phyloP scores from a whole-genome alignment of 2,329 filamentous ascomycete species.

The Monilinia laxa region DNA sequence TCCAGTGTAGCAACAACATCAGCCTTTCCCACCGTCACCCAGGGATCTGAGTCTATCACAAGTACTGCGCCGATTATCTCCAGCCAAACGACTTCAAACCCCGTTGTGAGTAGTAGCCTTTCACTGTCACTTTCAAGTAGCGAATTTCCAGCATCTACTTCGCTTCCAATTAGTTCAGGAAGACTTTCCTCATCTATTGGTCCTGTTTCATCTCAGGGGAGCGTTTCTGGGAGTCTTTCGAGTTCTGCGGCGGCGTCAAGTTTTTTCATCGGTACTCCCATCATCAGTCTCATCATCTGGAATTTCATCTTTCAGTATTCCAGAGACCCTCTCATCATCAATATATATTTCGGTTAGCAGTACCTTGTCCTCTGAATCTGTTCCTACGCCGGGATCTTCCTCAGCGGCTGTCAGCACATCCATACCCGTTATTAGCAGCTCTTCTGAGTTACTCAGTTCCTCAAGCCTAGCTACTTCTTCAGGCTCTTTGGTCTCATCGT shows the following conservation, averaged over 20 bases:
- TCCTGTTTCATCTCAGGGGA: too few species aligned
- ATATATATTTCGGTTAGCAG: constrained; percentile 6
- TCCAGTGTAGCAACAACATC: constrained; percentile 1
- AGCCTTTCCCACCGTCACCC: neutral
- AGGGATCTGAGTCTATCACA: neutral
- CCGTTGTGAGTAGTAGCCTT: too few species aligned
- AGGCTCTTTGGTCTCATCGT: too few species aligned
- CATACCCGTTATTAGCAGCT: too few species aligned
- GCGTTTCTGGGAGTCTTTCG: too few species aligned
- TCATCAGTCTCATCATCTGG: neutral
- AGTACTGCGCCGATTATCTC: neutral
- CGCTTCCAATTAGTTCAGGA: neutral
- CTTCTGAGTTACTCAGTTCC: neutral
- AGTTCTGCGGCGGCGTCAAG: neutral
- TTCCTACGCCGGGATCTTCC: neutral
- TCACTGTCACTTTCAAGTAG: too few species aligned
- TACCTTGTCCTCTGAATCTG: constrained; percentile 1
- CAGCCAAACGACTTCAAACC: neutral
- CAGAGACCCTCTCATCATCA: constrained; percentile 6
- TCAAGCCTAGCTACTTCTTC: neutral
- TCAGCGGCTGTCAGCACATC: too few species aligned
- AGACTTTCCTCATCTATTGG: neutral
- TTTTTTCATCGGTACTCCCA: neutral
- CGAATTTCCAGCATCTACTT: neutral
- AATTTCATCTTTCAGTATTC: too few species aligned